Evolutionary conservation across 306 rosid genomes (phyloP), one percentile per base, ranked within the genome.

Genomic region (Gynostemma pentaphyllum): DNA sequence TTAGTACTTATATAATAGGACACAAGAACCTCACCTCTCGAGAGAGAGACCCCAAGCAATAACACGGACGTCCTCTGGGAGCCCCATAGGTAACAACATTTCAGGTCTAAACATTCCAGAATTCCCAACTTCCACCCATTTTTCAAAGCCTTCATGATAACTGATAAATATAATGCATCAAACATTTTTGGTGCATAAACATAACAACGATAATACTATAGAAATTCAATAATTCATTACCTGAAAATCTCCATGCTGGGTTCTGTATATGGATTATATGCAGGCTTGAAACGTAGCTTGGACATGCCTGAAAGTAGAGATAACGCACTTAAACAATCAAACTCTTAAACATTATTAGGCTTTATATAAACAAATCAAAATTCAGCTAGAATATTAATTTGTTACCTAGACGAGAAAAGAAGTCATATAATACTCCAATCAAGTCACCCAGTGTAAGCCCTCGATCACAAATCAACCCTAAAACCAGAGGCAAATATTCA

Each of bases 211-310:
- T 41, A 72, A 39, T 65, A 24, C 12, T 14, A 46, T 45, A 56
- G 40, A 72, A 27, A 18, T 36, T 55, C 23, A 46, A 63, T 53
- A 49, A 6, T 53, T 26, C 16, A 15, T 60, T 47, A 84, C 98
- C 98, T 84, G 79, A 92, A 92, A 72, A 92, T 84, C 76, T 92
- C 98, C 98, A 92, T 84, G 88, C 96, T 92, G 50, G 98, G 98
- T 65, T 92, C 98, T 2, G 98, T 92, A 68, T 92, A 92, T 1
- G 96, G 98, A 74, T 92, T 92, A 73, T 84, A 92, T 53, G 99
- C 96, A 28, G 99, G 99, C 72, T 92, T 92, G 83, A 92, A 92
- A 51, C 83, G 85, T 50, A 79, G 76, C 63, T 92, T 81, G 5
- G 84, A 74, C 98, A 92, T 84, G 73, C 98, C 96, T 88, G 80